These are phyloP conservation scores for Pichia californica DNA, from an alignment of 805 yeast species.

Conservation along the genomic window DNA sequence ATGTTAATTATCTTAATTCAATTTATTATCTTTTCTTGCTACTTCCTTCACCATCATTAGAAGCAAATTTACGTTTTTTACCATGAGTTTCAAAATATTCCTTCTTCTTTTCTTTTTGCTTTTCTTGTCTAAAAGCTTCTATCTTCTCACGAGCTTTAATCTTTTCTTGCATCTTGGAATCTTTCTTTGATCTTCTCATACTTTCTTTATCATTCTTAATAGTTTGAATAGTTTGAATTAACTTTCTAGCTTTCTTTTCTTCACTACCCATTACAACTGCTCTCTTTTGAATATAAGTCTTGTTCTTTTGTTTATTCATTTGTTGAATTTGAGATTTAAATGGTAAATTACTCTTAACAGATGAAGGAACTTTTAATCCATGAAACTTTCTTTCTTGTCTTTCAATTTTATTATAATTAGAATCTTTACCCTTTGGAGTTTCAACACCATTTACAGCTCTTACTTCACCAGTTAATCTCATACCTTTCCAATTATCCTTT, in stretches of 20 bases:
- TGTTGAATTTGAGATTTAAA: constrained; percentile 85
- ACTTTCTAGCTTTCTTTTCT: constrained; percentile 86
- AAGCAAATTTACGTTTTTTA: constrained; percentile 47
- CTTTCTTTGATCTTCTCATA: constrained; percentile 66
- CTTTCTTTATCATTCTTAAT: constrained; percentile 79
- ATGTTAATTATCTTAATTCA: too few relatives aligned
- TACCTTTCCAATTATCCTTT: constrained; percentile 90
- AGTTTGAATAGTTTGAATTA: constrained; percentile 82
- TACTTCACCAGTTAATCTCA: constrained; percentile 91
- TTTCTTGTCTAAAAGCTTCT: constrained; percentile 63
- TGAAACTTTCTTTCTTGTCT: constrained; percentile 81
- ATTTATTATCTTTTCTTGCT: constrained; percentile 17
- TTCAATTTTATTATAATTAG: constrained; percentile 64
- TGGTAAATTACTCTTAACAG: constrained; percentile 73
- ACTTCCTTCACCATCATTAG: constrained; percentile 26
- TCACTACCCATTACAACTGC: constrained; percentile 92
- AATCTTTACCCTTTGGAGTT: constrained; percentile 51
- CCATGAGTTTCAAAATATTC: constrained; percentile 74
- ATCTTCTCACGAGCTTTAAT: constrained; percentile 69
- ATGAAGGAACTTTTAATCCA: constrained; percentile 77
- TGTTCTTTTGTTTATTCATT: constrained; percentile 82
- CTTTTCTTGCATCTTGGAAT: constrained; percentile 67
- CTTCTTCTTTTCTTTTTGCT: constrained; percentile 79
- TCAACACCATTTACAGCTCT: constrained; percentile 62
- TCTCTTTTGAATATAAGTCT: constrained; percentile 76